phyloP scores from a whole-genome alignment of 768 basidiomycete genomes.

The Lepiota subincarnata region DNA sequence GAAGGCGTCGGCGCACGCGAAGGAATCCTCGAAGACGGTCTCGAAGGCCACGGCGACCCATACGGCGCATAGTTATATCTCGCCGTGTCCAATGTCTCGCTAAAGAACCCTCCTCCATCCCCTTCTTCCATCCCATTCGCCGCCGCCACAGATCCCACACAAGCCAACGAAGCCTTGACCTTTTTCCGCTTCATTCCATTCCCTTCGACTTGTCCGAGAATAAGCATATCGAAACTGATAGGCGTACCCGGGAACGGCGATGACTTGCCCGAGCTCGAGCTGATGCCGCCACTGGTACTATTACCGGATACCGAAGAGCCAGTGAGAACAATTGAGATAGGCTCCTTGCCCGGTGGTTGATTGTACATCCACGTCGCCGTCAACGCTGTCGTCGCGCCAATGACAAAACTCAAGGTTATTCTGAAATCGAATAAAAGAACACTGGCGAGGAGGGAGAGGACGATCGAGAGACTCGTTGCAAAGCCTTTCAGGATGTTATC shows the following conservation, averaged over 20 bases:
- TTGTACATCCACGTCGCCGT: conserved; percentile 95
- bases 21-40: conserved; percentile 26
- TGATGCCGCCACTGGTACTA: neutral
- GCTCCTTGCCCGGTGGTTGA: conserved; percentile 19
- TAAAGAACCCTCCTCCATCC: conserved; percentile 14
- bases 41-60: conserved; percentile 37
- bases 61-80: conserved; percentile 37
- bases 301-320: conserved; percentile 4
- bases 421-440: conserved; percentile 81
- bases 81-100: conserved; percentile 29
- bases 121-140: conserved; percentile 8
- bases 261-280: neutral
- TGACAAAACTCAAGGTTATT: conserved; percentile 82
- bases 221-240: conserved; percentile 48
- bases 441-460: conserved; percentile 91
- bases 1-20: neutral
- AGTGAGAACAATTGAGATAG: conserved; percentile 22
- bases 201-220: conserved; percentile 57
- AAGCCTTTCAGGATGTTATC: conserved; percentile 98
- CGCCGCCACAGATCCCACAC: conserved; percentile 28
- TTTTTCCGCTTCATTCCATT: conserved; percentile 31
- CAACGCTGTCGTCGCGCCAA: conserved; percentile 84
- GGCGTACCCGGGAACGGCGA: conserved; percentile 30
- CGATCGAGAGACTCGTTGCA: conserved; percentile 90
- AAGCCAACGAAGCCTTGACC: conserved; percentile 32